Evolutionary conservation across 805 yeast species (phyloP).

Genomic region (Debaryomyces prosopidis): DNA sequence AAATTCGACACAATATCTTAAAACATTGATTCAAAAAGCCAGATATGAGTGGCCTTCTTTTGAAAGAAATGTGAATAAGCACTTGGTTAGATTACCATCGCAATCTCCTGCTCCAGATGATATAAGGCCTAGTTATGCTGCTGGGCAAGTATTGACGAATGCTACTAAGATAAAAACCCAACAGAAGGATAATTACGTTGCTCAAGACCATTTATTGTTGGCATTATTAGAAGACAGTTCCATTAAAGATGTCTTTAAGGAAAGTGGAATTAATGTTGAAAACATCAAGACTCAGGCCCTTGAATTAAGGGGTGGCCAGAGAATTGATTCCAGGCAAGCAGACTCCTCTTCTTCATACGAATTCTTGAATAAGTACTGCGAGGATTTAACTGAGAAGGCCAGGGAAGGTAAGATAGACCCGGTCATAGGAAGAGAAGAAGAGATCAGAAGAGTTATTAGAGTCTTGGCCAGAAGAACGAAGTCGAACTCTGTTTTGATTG

Average conservation of each 20-base stretch:
- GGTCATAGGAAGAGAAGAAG: constrained; percentile 98
- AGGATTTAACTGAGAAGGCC: constrained; percentile 91
- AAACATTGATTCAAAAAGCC: constrained; percentile 81
- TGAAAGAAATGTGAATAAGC: constrained; percentile 77
- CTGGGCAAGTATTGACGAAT: constrained; percentile 69
- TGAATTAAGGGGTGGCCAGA: constrained; percentile 82
- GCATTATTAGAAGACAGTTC: constrained; percentile 81
- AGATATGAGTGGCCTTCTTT: constrained; percentile 84
- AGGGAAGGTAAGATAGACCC: constrained; percentile 95
- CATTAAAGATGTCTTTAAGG: constrained; percentile 71
- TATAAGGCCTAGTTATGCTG: constrained; percentile 70
- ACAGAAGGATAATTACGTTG: constrained; percentile 89
- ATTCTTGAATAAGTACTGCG: constrained; percentile 85
- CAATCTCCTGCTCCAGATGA: constrained; percentile 90
- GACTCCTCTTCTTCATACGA: constrained; percentile 86
- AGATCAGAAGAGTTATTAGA: constrained; percentile 90
- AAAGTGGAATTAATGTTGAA: constrained; percentile 64
- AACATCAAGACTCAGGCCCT: constrained; percentile 75
- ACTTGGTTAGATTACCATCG: constrained; percentile 79
- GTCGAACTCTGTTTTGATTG: constrained; percentile 93
- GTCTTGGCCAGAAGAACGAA: constrained; percentile 96
- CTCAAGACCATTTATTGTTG: constrained; percentile 89
- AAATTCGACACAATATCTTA: constrained; percentile 56
- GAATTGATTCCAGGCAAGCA: constrained; percentile 91
- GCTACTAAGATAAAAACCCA: constrained; percentile 79